phyloP scores from a whole-genome alignment of 257 asterid species.

The Nicotiana otophora region DNA sequence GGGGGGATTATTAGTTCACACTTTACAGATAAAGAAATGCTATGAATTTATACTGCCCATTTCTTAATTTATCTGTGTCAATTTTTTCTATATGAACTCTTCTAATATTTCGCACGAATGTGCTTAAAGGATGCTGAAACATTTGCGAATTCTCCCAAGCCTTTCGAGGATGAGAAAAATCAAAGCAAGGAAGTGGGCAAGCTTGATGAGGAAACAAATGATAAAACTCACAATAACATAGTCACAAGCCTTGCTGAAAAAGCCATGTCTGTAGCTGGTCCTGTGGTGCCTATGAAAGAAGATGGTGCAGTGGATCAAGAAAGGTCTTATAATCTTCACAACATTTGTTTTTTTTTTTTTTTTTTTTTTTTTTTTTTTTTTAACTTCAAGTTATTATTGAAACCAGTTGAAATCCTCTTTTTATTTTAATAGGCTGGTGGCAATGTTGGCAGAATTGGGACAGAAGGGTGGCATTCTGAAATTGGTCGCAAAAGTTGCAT shows the following conservation, averaged over 20 bases:
- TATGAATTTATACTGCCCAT: neutral
- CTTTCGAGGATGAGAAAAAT: constrained; percentile 31
- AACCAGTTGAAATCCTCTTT: constrained; percentile 27
- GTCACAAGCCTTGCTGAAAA: constrained; percentile 90
- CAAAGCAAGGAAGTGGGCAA: constrained; percentile 23
- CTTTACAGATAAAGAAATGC: neutral
- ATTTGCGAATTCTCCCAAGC: constrained; percentile 26
- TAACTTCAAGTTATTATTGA: constrained; percentile 11
- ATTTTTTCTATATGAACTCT: neutral
- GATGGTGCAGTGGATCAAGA: constrained; percentile 92
- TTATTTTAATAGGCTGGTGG: constrained; percentile 53
- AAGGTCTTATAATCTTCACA: constrained; percentile 41
- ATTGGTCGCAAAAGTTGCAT: constrained; percentile 73
- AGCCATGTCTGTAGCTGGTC: constrained; percentile 96
- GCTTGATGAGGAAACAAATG: constrained; percentile 33
- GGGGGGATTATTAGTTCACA: neutral
- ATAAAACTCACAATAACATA: constrained; percentile 40
- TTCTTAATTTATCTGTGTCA: constrained; percentile 1
- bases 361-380: neutral
- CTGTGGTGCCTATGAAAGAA: constrained; percentile 81
- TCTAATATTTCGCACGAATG: constrained; percentile 17
- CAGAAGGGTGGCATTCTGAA: constrained; percentile 83
- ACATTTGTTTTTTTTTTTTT: neutral
- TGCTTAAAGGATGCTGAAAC: constrained; percentile 47
- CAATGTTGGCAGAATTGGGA: constrained; percentile 85